Base-by-base conservation (phyloP, 2,329 filamentous ascomycete genomes). In the Pseudogymnoascus sp. region DNA sequence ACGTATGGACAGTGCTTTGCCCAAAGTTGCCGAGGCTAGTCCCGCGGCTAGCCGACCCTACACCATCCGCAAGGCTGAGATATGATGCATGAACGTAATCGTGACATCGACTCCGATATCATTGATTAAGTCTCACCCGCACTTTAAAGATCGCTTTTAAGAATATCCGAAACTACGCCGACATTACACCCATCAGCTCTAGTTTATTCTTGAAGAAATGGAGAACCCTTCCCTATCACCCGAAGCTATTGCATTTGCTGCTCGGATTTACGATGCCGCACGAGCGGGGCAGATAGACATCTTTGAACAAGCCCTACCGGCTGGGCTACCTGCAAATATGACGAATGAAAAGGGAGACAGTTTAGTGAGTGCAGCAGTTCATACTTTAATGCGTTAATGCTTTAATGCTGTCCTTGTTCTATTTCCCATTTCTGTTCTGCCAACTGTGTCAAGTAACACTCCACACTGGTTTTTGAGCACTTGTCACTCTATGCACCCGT, bases 281-380 rank as follows among this genome's bases (percentile, higher is more conserved):
- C 81, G 88, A 33, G 71, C 74, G 22, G 88, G 87, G 62, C 76
- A 86, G 58, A 76, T 81, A 2, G 71, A 80, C 4, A 73, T 84
- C 11, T 82, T 91, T n/a, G 71, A 79, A 42, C 81, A 86, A 72
- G 88, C 88, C 58, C 73, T 91, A 38, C 77, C 80, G 1, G 84
- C 83, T 1, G 87, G 88, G 1, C 76, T 91, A 25, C 87, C 87
- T 0, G 77, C 82, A 1, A 90, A 90, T 68, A 77, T 91, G 72
- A 89, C 86, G 22, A 90, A 91, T 68, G 82, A 87, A 59, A 87
- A 88, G 66, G 88, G 88, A 58, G 87, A 91, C 71, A 89, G 83
- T n/a, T 73, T 91, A 64, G 82, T 85, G 77, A 45, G 78, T 66
- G 11, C 28, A 62, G 2, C 49, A 33, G 28, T 8, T 3, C 3